A percentile compares a stretch with the other conserved stretches of the same genome.
Conservation (phyloP, 1,284 basidiomycete genomes). For the Schizopora paradoxa region DNA sequence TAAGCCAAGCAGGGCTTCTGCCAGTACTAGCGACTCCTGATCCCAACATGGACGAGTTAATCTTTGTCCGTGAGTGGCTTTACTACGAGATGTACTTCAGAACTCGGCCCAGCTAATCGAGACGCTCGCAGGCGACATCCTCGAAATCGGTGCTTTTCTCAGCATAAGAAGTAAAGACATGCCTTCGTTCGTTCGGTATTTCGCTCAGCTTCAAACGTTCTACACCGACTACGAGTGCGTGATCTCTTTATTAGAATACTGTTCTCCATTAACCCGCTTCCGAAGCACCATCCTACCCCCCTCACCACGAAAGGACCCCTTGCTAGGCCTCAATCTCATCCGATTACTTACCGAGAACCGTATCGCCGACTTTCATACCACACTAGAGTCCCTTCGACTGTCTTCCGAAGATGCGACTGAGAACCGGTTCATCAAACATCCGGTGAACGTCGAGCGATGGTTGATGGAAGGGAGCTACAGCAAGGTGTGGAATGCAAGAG, state of each 20-base stretch:
- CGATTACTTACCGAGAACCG: conserved; percentile 93
- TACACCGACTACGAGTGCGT: conserved; percentile 81
- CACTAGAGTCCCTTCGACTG: conserved; percentile 90
- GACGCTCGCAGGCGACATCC: conserved; percentile 69
- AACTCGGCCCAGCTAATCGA: conserved; percentile 12
- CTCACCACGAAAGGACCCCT: conserved; percentile 82
- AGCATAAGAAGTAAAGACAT: conserved; percentile 87
- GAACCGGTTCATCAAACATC: conserved; percentile 80
- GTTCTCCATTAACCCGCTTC: too few relatives aligned
- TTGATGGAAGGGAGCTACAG: conserved; percentile 99
- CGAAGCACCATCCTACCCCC: conserved; percentile 66
- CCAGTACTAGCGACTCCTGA: conserved; percentile 48
- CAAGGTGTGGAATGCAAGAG: conserved; percentile 94
- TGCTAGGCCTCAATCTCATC: conserved; percentile 91
- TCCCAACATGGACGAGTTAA: conserved; percentile 55
- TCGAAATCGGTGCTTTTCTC: conserved; percentile 94
- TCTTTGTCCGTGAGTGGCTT: conserved; percentile 57
- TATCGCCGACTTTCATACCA: conserved; percentile 98
- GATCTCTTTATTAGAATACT: too few relatives aligned
- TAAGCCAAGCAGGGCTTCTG: conserved; percentile 75
- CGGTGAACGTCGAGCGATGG: conserved; percentile 91
- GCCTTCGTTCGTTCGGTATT: conserved; percentile 92
- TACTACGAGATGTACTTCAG: conserved; percentile 10
- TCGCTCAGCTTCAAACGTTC: conserved; percentile 88
- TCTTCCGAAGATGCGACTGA: conserved; percentile 65